Evolutionary conservation across 257 asterid genomes (phyloP), one percentile per base, ranked within the genome.

Genomic region (Ocimum tenuiflorum): DNA sequence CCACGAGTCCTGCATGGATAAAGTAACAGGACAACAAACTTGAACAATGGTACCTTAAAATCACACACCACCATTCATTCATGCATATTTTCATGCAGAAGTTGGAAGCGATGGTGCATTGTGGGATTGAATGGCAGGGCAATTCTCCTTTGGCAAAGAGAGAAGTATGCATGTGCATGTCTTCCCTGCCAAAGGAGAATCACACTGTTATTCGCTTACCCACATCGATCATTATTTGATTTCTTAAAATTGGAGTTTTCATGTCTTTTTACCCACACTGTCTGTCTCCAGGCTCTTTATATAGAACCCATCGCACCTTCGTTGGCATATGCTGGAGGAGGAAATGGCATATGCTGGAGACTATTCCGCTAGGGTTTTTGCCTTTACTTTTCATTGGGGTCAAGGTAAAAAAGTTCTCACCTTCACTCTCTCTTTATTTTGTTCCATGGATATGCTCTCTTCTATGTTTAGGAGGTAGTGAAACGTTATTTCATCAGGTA

Each of bases 71-170:
- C n/a, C n/a, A n/a, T n/a, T n/a, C n/a, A n/a, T n/a, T n/a, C n/a
- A n/a, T n/a, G n/a, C n/a, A n/a, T n/a, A n/a, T n/a, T n/a, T n/a
- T n/a, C 0, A 65, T 48, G 50, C 17, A n/a, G n/a, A 24, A 41
- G 20, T 33, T 11, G 35, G 47, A 56, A 8, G 14, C 23, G 39
- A n/a, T 64, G 67, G 68, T 46, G 73, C 81, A 77, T 64, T 77
- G 84, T 73, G 80, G 78, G 79, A 68, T 68, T 17, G 67, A 83
- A 83, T 82, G 47, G 80, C 91, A 77, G 89, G 91, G 85, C 89
- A 88, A 85, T 81, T 88, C 96, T 88, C 89, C 89, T 83, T 85
- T 85, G 91, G 96, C 91, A 73, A 69, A 77, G 78, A 59, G 63
- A 60, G 56, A 62, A 64, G 69, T 72, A 73, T 72, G 84, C 85